Evolutionary conservation across 2,329 filamentous ascomycete genomes (phyloP).

Genomic region (Aureobasidium lini): DNA sequence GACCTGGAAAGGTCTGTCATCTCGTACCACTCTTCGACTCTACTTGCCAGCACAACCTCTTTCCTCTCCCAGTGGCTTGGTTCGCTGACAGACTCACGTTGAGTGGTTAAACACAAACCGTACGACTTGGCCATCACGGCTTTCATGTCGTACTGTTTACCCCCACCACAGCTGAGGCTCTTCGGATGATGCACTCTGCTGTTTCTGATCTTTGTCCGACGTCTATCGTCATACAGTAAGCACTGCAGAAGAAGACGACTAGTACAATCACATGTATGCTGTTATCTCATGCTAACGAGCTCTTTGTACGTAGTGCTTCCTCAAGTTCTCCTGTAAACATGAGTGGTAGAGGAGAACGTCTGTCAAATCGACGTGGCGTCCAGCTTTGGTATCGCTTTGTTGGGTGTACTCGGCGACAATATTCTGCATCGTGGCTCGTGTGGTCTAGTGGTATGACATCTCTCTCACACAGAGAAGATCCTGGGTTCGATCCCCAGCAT

Average conservation of each 20-base stretch:
- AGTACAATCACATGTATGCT: too few species aligned
- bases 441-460: slow-evolving; percentile 27
- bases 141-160: neutral
- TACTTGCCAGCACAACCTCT: neutral
- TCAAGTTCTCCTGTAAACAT: too few species aligned
- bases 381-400: too few species aligned
- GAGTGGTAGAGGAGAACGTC: too few species aligned
- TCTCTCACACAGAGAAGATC: slow-evolving; percentile 24
- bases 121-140: neutral
- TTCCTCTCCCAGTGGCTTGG: neutral
- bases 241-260: too few species aligned
- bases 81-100: neutral
- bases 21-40: neutral
- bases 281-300: too few species aligned
- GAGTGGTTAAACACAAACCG: neutral
- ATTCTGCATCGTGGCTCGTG: neutral
- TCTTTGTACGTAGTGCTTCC: too few species aligned
- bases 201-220: too few species aligned
- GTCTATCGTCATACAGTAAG: too few species aligned
- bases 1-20: neutral
- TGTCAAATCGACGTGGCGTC: too few species aligned
- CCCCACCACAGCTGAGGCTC: neutral
- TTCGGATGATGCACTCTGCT: neutral
- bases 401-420: too few species aligned
- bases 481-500: slow-evolving; percentile 24